A percentile compares a stretch with the other conserved stretches of the same genome.
Conservation (phyloP, 2,329 filamentous ascomycete genomes). For the Pseudogymnoascus sp. region DNA sequence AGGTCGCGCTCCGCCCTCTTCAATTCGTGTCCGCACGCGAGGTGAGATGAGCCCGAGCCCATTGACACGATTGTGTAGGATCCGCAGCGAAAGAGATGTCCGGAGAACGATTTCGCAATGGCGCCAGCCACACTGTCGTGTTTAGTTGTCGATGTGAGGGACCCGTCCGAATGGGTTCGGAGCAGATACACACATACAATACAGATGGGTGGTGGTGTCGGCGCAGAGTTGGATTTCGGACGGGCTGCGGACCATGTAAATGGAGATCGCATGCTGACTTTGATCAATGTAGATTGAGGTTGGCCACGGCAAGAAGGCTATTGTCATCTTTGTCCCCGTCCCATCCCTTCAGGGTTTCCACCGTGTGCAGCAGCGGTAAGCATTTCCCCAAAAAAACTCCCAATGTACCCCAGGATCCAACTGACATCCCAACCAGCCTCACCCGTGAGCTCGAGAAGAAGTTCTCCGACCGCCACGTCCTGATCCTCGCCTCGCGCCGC, state of each 20-base stretch:
- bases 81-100: slow-evolving; percentile 4
- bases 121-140: slow-evolving; percentile 3
- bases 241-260: slow-evolving; percentile 69
- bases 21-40: slow-evolving; percentile 98
- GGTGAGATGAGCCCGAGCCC: slow-evolving; percentile 56
- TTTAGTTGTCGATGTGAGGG: slow-evolving; percentile 5
- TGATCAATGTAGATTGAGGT: slow-evolving; percentile 86
- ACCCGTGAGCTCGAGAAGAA: slow-evolving; percentile 99
- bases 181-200: slow-evolving; percentile 7
- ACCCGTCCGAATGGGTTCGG: slow-evolving; percentile 2
- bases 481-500: slow-evolving; percentile 97
- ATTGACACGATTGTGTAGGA: slow-evolving; percentile 3
- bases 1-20: slow-evolving; percentile 89
- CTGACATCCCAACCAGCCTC: slow-evolving; percentile 50
- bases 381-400: slow-evolving; percentile 18
- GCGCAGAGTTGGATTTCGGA: slow-evolving; percentile 50
- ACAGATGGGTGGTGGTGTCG: slow-evolving; percentile 21
- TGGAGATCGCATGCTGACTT: slow-evolving; percentile 72
- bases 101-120: slow-evolving; percentile 9
- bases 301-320: slow-evolving; percentile 99
- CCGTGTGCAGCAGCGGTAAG: slow-evolving; percentile 99
- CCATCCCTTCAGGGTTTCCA: slow-evolving; percentile 98
- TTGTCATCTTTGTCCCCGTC: slow-evolving; percentile 99
- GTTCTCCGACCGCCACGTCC: slow-evolving; percentile 99
- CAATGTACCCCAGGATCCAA: not conserved